Conservation (phyloP, 1,139 yeast species). For the Pneumocystis jirovecii region DNA sequence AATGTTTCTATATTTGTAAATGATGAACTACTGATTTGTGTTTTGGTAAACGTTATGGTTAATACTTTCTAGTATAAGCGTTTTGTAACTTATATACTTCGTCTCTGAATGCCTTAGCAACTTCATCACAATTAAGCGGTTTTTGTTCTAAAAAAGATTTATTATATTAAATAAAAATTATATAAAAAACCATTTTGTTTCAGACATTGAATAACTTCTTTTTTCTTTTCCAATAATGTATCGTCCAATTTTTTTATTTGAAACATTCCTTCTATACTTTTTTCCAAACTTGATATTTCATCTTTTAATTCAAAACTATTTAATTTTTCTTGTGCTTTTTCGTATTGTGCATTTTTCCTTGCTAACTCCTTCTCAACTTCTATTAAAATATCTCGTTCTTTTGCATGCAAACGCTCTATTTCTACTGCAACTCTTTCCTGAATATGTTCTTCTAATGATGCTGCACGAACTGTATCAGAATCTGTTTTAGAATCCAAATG, state of each 20-base stretch:
- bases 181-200: slow-evolving; percentile 16
- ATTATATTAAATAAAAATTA: background rate
- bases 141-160: slow-evolving; percentile 23
- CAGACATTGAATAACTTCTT: slow-evolving; percentile 49
- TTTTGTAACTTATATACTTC: slow-evolving; percentile 5
- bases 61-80: background rate
- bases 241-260: slow-evolving; percentile 27
- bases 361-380: slow-evolving; percentile 30
- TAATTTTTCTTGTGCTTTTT: slow-evolving; percentile 22
- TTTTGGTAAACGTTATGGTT: slow-evolving; percentile 2
- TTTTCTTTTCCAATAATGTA: slow-evolving; percentile 35
- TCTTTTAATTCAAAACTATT: slow-evolving; percentile 16
- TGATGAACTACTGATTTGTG: background rate
- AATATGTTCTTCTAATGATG: slow-evolving; percentile 59
- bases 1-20: background rate
- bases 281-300: slow-evolving; percentile 34
- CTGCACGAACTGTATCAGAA: slow-evolving; percentile 44
- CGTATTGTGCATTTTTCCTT: slow-evolving; percentile 24
- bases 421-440: slow-evolving; percentile 62
- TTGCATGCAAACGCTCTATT: slow-evolving; percentile 45
- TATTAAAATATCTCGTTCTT: slow-evolving; percentile 44
- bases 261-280: slow-evolving; percentile 25
- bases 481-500: background rate
- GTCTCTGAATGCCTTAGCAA: slow-evolving; percentile 55
- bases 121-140: slow-evolving; percentile 80